Conservation (phyloP, 495 filamentous ascomycete genomes). For the Talaromyces adpressus region DNA sequence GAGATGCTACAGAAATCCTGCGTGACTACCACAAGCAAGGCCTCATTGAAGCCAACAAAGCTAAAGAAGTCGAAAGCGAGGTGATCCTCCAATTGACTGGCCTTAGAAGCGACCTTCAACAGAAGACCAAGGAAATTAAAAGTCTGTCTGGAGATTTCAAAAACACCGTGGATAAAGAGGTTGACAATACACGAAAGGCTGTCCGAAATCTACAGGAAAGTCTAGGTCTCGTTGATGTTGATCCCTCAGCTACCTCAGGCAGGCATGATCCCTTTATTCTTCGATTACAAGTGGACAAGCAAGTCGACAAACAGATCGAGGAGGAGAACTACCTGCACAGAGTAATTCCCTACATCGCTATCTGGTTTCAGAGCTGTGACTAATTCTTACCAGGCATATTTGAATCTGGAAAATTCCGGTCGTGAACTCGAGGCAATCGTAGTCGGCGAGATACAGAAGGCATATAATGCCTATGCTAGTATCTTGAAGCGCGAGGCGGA, state of each 20-base stretch:
- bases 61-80: constrained; percentile 81
- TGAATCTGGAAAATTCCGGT: constrained; percentile 91
- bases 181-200: constrained; percentile 51
- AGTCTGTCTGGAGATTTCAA: constrained; percentile 88
- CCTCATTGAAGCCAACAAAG: constrained; percentile 79
- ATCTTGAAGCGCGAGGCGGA: constrained; percentile 88
- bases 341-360: constrained; percentile 40
- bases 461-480: constrained; percentile 84
- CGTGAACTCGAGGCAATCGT: constrained; percentile 93
- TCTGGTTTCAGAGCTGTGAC: constrained; percentile 2
- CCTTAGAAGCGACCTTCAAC: constrained; percentile 76
- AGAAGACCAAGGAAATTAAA: constrained; percentile 98
- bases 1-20: constrained; percentile 77
- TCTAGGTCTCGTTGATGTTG: constrained; percentile 68
- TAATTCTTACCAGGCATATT: constrained; percentile 62
- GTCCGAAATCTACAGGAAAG: constrained; percentile 75
- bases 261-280: constrained; percentile 90
- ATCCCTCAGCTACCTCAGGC: constrained; percentile 65
- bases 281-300: constrained; percentile 73
- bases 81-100: constrained; percentile 83
- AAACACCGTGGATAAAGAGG: constrained; percentile 57
- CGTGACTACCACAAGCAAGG: constrained; percentile 75
- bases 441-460: constrained; percentile 93
- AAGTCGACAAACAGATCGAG: constrained; percentile 86
- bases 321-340: constrained; percentile 96